A percentile compares a stretch with the other conserved stretches of the same genome.
Evolutionary conservation across 768 basidiomycete species (phyloP).

Genomic region (Suillus occidentalis): DNA sequence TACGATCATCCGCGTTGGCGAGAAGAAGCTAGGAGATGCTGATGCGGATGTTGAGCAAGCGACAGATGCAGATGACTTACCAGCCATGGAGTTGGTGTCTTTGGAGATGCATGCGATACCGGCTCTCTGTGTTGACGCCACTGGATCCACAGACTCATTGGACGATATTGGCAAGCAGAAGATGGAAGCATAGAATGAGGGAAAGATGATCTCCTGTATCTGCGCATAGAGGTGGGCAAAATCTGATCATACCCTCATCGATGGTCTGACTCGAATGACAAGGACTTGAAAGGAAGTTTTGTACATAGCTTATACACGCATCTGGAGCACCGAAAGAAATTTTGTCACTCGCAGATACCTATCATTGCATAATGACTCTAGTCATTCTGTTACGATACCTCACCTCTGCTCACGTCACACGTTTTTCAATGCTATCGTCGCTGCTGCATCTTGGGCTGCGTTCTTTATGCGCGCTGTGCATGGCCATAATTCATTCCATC

Average conservation of each 20-base stretch:
- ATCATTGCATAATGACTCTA: too few relatives aligned
- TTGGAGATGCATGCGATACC: neutral
- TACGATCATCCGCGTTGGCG: constrained; percentile 15
- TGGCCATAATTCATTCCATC: too few relatives aligned
- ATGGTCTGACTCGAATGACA: neutral
- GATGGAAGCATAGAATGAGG: neutral
- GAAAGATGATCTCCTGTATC: neutral
- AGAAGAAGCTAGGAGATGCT: constrained; percentile 23
- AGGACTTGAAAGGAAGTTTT: neutral
- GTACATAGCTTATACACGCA: neutral
- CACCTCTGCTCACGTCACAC: neutral
- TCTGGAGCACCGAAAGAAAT: neutral
- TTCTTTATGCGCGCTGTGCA: too few relatives aligned
- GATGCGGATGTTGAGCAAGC: constrained; percentile 25
- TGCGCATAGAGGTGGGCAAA: neutral
- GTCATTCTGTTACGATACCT: too few relatives aligned
- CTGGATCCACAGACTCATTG: constrained; percentile 5
- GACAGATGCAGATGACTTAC: neutral
- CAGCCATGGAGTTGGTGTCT: neutral
- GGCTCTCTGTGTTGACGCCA: constrained; percentile 1
- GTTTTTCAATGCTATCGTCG: too few relatives aligned
- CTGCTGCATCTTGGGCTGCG: too few relatives aligned
- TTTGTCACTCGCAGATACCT: neutral
- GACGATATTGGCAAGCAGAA: constrained; percentile 4
- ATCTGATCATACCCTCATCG: neutral